Evolutionary conservation across 805 yeast genomes (phyloP).

Genomic region (Saturnispora zaruensis): DNA sequence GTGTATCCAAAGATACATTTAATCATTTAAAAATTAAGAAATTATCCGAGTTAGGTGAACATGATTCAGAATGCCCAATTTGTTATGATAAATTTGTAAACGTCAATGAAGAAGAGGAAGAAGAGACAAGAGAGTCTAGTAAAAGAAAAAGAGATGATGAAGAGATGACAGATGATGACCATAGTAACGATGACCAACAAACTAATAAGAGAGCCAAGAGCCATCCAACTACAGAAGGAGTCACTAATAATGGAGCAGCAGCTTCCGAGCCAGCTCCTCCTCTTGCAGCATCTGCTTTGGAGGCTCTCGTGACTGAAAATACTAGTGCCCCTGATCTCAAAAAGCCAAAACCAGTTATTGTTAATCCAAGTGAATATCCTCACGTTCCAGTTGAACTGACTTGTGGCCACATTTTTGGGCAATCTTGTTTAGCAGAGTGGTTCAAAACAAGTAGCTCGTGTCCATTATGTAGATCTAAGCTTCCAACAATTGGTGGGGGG

Average conservation of each 20-base stretch:
- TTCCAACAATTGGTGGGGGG: conserved; percentile 29
- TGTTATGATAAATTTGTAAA: conserved; percentile 49
- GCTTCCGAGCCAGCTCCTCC: conserved; percentile 9
- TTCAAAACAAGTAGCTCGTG: conserved; percentile 64
- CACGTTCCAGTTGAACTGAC: conserved; percentile 73
- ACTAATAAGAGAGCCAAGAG: conserved; percentile 1
- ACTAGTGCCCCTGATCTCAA: neutral
- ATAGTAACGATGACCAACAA: neutral
- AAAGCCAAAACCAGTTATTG: conserved; percentile 13
- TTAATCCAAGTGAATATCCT: conserved; percentile 21
- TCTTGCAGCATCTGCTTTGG: conserved; percentile 14
- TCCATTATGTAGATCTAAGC: conserved; percentile 70
- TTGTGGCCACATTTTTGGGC: conserved; percentile 82
- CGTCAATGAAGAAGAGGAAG: conserved; percentile 14
- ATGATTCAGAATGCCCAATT: conserved; percentile 44
- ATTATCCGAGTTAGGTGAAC: conserved; percentile 23
- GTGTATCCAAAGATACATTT: conserved; percentile 46
- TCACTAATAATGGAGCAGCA: conserved; percentile 2
- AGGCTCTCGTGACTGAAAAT: conserved; percentile 10
- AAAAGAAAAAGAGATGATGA: conserved; percentile 4
- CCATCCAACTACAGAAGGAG: conserved; percentile 11
- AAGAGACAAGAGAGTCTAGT: conserved; percentile 2
- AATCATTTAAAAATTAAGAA: conserved; percentile 37
- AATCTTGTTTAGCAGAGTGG: conserved; percentile 82
- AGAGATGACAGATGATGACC: conserved; percentile 4